Evolutionary conservation across 345 rosid genomes (phyloP), one percentile per base, ranked within the genome.

Genomic region (Noccaea caerulescens): DNA sequence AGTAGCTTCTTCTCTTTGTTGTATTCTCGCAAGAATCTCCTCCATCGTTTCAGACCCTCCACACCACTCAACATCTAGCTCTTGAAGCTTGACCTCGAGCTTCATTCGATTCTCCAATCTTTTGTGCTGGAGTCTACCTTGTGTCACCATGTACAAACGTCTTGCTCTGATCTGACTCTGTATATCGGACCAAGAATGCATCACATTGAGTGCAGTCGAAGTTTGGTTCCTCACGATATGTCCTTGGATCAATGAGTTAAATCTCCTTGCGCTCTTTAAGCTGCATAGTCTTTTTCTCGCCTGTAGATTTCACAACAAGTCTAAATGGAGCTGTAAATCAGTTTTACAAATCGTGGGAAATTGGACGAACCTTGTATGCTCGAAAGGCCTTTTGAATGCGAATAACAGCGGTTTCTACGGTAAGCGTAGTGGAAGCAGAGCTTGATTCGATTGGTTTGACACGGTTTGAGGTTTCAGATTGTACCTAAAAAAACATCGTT

Each of bases 11-110:
- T 88, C 96, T 82, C 87, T 87, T 45, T 87, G 93, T 55, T 90
- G 92, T 53, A 93, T 82, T 72, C 83, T 84, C 7, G 75, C 83
- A 9, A 90, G 85, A 63, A 90, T 90, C 65, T 90, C 93, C 71
- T 88, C 97, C 95, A 83, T 85, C 13, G 95, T 87, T 66, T 91
- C 92, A 8, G 84, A 82, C 37, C 88, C 87, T 4, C 87, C 87
- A 52, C 89, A 82, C 90, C 96, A 93, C 63, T 93, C 98, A 60
- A 82, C 91, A 88, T 90, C 93, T 12, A 92, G 58, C 36, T 85
- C 86, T 0, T 83, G 87, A 47, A 87, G 90, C 74, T 87, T 88
- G 50, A 91, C 81, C 76, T 86, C 95, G 0, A 93, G 83, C 69
- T 87, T 93, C 75, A 88, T 50, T 81, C 86, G 90, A 60, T 84